Evolutionary conservation across 1,139 yeast species (phyloP).

Genomic region (Martiniozyma asiatica): DNA sequence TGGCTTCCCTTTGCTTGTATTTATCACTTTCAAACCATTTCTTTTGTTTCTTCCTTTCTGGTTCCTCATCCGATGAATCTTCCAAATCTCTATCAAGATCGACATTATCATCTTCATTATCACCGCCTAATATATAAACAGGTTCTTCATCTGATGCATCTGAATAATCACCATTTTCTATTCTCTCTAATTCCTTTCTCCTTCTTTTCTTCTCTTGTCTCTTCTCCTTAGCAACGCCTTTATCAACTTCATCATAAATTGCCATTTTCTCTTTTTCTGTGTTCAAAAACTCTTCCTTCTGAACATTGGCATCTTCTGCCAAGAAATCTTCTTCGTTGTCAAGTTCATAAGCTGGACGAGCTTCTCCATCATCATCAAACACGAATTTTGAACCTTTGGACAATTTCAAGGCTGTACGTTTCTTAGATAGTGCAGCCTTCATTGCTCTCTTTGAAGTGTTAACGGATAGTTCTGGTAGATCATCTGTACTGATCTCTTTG

Average conservation of each 20-base stretch:
- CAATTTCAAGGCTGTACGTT: constrained; percentile 45
- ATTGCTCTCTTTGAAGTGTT: constrained; percentile 81
- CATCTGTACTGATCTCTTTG: constrained; percentile 55
- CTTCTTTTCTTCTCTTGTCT: constrained; percentile 81
- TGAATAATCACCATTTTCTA: constrained; percentile 32
- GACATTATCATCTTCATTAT: constrained; percentile 14
- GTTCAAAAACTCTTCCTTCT: constrained; percentile 48
- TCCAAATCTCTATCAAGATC: constrained; percentile 43
- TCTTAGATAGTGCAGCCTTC: constrained; percentile 80
- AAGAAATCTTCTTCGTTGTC: constrained; percentile 83
- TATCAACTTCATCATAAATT: constrained; percentile 65
- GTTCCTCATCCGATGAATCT: constrained; percentile 26
- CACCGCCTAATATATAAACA: constrained; percentile 16
- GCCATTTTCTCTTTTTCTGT: constrained; percentile 62
- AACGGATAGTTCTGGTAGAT: constrained; percentile 42
- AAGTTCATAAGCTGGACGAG: constrained; percentile 84
- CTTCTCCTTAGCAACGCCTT: constrained; percentile 69
- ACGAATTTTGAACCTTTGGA: constrained; percentile 64
- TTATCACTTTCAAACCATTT: constrained; percentile 43
- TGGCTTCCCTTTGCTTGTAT: constrained; percentile 11
- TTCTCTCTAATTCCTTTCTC: constrained; percentile 67
- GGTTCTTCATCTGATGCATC: constrained; percentile 24
- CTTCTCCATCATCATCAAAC: constrained; percentile 88
- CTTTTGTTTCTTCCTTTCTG: constrained; percentile 39
- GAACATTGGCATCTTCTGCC: constrained; percentile 60